These are phyloP conservation scores for Rhodomyrtus tomentosa DNA, from an alignment of 345 rosid species.

Conservation along the genomic window DNA sequence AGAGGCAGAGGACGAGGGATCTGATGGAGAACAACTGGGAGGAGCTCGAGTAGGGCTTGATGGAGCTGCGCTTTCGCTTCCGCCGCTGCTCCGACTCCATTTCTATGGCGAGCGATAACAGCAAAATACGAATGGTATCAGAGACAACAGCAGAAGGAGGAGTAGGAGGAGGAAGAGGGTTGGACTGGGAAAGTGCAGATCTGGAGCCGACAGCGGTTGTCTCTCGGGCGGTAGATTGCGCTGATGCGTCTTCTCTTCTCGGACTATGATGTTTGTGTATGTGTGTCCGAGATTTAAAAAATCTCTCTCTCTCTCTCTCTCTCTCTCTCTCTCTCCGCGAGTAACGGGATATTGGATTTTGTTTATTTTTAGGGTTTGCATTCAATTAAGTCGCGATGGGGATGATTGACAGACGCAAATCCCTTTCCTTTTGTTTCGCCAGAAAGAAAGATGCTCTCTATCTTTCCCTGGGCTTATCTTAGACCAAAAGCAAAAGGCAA, in stretches of 20 bases:
- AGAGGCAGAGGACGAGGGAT: constrained; percentile 38
- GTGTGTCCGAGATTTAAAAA: too few relatives aligned
- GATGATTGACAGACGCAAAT: neutral
- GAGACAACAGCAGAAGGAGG: neutral
- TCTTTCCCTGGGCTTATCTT: neutral
- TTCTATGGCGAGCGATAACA: neutral
- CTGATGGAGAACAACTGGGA: constrained; percentile 32
- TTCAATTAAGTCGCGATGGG: neutral
- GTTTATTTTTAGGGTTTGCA: neutral
- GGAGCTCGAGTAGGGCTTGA: constrained; percentile 7
- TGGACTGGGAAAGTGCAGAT: constrained; percentile 9
- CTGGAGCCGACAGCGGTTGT: constrained; percentile 6
- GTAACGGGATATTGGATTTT: neutral
- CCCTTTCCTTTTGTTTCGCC: neutral
- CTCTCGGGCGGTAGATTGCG: neutral
- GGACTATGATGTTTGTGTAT: too few relatives aligned
- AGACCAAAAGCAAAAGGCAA: neutral
- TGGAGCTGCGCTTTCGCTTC: constrained; percentile 57
- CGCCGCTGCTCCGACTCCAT: constrained; percentile 77
- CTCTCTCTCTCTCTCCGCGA: too few relatives aligned
- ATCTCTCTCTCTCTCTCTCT: too few relatives aligned
- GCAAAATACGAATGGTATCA: neutral
- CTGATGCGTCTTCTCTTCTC: neutral
- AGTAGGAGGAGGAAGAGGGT: neutral
- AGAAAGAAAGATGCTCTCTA: neutral